A percentile compares a stretch with the other conserved stretches of the same genome.
Conservation (phyloP, 208 protist species). For the Trypanosoma avium region DNA sequence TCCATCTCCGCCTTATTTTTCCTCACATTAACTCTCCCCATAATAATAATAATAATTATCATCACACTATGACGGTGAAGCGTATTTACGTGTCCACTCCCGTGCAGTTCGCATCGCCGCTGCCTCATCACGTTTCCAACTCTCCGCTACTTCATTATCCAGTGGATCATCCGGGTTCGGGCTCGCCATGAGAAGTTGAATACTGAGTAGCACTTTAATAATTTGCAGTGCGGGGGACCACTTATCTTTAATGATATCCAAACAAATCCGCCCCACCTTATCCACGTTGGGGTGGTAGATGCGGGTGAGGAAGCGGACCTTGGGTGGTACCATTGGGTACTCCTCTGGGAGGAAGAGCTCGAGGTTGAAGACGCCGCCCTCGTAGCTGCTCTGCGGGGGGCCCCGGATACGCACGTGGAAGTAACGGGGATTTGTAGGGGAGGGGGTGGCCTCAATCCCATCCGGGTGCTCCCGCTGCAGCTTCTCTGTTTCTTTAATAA, state of each 20-base stretch:
- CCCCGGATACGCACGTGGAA: constrained; percentile 89
- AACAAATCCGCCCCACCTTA: constrained; percentile 97
- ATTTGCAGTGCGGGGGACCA: constrained; percentile 99
- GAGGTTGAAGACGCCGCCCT: constrained; percentile 86
- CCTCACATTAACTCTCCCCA: too few relatives aligned
- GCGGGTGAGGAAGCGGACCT: constrained; percentile 98
- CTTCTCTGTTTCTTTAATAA: constrained; percentile 92
- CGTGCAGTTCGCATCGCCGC: constrained; percentile 65
- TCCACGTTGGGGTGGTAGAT: constrained; percentile 99
- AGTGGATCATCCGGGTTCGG: constrained; percentile 99
- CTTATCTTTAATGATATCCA: constrained; percentile 99
- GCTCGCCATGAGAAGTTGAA: constrained; percentile 99
- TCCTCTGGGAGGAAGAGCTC: constrained; percentile 88
- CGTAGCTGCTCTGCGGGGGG: constrained; percentile 88
- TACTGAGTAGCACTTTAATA: constrained; percentile 99
- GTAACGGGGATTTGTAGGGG: constrained; percentile 79
- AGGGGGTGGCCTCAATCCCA: constrained; percentile 85
- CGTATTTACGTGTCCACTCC: constrained; percentile 85
- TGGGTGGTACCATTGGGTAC: constrained; percentile 97
- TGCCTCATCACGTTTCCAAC: constrained; percentile 83
- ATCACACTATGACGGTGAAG: constrained; percentile 16
- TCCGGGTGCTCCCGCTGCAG: constrained; percentile 86
- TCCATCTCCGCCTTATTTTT: too few relatives aligned
- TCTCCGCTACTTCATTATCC: constrained; percentile 97
- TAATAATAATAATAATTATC: too few relatives aligned